Evolutionary conservation across 257 asterid species (phyloP).

Genomic region (Solanum neorickii): DNA sequence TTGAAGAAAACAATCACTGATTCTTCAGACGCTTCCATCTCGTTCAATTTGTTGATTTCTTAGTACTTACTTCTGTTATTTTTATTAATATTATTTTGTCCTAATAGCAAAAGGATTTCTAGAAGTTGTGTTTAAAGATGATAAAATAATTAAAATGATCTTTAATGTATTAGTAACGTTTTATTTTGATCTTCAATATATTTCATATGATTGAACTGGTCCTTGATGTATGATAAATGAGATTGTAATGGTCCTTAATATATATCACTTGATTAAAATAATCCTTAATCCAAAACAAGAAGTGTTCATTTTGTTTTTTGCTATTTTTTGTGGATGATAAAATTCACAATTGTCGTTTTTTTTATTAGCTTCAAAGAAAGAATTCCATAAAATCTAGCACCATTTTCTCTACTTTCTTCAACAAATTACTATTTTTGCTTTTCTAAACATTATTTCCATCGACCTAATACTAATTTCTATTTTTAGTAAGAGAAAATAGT

Average conservation of each 20-base stretch:
- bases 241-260: neutral
- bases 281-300: neutral
- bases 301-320: neutral
- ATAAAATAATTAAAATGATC: too few species aligned
- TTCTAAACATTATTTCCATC: too few species aligned
- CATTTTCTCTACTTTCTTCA: neutral
- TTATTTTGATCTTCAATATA: too few species aligned
- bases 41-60: neutral
- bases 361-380: too few species aligned
- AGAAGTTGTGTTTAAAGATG: neutral
- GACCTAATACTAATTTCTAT: neutral
- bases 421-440: too few species aligned
- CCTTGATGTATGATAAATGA: neutral
- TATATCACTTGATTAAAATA: too few species aligned
- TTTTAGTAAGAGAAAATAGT: neutral
- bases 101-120: neutral
- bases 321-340: neutral
- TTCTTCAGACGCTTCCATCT: neutral
- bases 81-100: neutral
- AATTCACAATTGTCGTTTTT: too few species aligned
- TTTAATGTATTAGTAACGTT: fast-evolving
- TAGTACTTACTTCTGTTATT: neutral
- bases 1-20: neutral
- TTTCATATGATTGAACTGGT: neutral
- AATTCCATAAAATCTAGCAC: neutral